Conservation (phyloP, 768 basidiomycete species). For the Cubamyces sp. region DNA sequence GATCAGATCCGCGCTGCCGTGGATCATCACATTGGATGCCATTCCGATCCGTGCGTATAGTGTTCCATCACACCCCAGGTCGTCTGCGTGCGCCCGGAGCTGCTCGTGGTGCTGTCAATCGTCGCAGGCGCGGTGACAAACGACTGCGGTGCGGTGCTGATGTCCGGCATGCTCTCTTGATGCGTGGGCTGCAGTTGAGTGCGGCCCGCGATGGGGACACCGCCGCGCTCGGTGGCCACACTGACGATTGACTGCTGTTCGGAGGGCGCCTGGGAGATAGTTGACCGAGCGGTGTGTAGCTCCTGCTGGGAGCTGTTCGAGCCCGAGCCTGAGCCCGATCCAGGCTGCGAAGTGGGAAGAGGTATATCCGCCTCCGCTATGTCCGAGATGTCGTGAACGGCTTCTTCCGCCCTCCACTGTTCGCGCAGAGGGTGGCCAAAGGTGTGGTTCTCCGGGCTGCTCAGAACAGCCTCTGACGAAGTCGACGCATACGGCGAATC, state of each 20-base stretch:
- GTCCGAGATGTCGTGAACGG: constrained; percentile 25
- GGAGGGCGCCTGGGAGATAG: constrained; percentile 27
- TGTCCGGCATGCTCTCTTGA: constrained; percentile 52
- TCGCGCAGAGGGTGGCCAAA: constrained; percentile 65
- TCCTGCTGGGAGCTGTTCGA: constrained; percentile 16
- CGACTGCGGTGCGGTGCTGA: constrained; percentile 71
- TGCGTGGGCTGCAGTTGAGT: constrained; percentile 23
- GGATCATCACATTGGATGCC: constrained; percentile 11
- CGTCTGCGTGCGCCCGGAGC: constrained; percentile 48
- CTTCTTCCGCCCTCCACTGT: constrained; percentile 38
- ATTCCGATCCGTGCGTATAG: constrained; percentile 26
- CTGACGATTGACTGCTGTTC: constrained; percentile 23
- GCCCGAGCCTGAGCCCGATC: constrained; percentile 6
- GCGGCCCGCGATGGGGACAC: constrained; percentile 34
- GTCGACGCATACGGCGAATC: constrained; percentile 37
- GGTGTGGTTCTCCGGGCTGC: constrained; percentile 70
- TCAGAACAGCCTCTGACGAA: constrained; percentile 48
- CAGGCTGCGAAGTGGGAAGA: constrained; percentile 21
- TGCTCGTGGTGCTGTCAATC: constrained; percentile 57
- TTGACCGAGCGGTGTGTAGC: constrained; percentile 31
- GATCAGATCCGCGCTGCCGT: not conserved
- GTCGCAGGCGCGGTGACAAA: constrained; percentile 71
- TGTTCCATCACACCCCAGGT: constrained; percentile 53
- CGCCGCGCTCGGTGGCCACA: constrained; percentile 25
- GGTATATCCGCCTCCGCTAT: constrained; percentile 27